Base-by-base conservation (phyloP, 2,329 filamentous ascomycete species). In the Clonostachys sp. region DNA sequence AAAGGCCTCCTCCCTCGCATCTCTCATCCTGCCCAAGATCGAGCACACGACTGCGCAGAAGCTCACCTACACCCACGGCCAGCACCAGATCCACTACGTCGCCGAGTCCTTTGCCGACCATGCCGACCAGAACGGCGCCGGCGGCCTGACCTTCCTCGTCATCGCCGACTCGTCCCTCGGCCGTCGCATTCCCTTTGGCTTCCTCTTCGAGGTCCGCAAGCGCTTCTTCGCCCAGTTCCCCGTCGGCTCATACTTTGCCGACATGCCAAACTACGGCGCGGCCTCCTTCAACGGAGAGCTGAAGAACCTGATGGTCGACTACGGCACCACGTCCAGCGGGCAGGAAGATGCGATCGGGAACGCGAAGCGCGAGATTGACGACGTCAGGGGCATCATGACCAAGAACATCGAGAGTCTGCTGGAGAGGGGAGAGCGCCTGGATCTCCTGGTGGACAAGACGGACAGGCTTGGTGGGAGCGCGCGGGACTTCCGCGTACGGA, bases 61-160 rank as follows among this genome's bases (percentile, higher is more conserved):
- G 71, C 82, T 95, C 55, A 97, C 92, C 47, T 96, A 95, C 73
- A 95, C 90, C 39, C 91, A 96, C 68, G 88, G 91, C 70, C 77
- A 85, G 50, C 85, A 95, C 67, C 90, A 94, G 75, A 94, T 97
- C 67, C 92, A 99, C 78, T 96, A 95, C 76, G 87, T 97, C 62
- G 82, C 91, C 60, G 88, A 94, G 62, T 84, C 90, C 1, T 85
- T 90, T 10, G 85, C 84, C 4, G 80, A 80, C 57, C 80, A 85
- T 61, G 73, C 73, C 48, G 61, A 56, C 59, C 73, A 68, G 13
- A 75, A 76, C 44, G 81, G 84, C 8, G 84, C 88, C 45, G 89
- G 89, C 46, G 89, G 91, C 1, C 80, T 99, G 38, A 96, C 91
- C 42, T 99, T 94, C 70, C 81, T 99, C 44, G 90, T 96, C 50